A percentile compares a stretch with the other conserved stretches of the same genome.
Conservation (phyloP, 208 protist genomes). For the Trypanosoma melophagium region DNA sequence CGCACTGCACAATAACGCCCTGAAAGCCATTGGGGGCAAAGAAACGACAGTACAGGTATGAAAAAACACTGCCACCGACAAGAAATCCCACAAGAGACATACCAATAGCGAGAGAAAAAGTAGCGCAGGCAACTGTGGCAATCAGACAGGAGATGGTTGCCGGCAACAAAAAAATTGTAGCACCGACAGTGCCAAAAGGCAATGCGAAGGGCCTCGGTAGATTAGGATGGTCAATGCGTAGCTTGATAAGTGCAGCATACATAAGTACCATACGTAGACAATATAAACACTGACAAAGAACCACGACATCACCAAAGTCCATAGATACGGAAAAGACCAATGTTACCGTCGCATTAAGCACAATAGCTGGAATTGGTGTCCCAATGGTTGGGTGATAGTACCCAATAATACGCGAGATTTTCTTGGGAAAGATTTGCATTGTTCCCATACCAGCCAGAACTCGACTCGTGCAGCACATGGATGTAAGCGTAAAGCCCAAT, state of each 20-base stretch:
- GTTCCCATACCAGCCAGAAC: conserved; percentile 79
- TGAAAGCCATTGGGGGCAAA: conserved; percentile 75
- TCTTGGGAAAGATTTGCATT: conserved; percentile 83
- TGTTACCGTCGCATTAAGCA: conserved; percentile 66
- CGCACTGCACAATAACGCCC: conserved; percentile 76
- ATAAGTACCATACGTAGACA: conserved; percentile 79
- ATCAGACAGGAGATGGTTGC: conserved; percentile 62
- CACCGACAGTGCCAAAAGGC: conserved; percentile 62
- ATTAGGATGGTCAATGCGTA: conserved; percentile 74
- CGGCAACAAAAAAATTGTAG: conserved; percentile 57
- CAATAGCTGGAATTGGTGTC: conserved; percentile 69
- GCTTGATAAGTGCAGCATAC: conserved; percentile 65
- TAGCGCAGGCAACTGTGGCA: conserved; percentile 59
- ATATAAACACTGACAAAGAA: conserved; percentile 77
- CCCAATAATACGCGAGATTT: conserved; percentile 70
- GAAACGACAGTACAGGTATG: conserved; percentile 75
- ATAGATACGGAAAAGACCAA: conserved; percentile 59
- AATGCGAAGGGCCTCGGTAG: conserved; percentile 69
- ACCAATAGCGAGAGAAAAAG: conserved; percentile 57
- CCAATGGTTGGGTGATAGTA: conserved; percentile 81
- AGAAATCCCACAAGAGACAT: conserved; percentile 61
- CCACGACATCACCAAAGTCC: conserved; percentile 72
- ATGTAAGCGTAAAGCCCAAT: conserved; percentile 76
- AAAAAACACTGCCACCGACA: conserved; percentile 42
- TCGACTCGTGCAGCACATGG: conserved; percentile 83